These are phyloP conservation scores for Bathelium albidoporum DNA, from an alignment of 495 filamentous ascomycete genomes.

Conservation along the genomic window DNA sequence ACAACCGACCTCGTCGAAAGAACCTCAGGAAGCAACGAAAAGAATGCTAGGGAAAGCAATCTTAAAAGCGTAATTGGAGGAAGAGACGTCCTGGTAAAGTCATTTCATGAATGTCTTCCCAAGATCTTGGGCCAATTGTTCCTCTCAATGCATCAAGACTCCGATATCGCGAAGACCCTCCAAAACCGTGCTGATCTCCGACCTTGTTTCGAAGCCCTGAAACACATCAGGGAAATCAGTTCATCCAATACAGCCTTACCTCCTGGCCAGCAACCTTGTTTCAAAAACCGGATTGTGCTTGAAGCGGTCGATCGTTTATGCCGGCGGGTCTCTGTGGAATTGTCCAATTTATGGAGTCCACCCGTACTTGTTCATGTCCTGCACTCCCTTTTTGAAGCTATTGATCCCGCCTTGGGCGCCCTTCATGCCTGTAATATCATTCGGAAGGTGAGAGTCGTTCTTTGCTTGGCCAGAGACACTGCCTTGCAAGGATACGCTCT, in stretches of 20 bases:
- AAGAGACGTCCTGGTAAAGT: slow-evolving; percentile 17
- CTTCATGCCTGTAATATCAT: slow-evolving; percentile 78
- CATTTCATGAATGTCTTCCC: slow-evolving; percentile 59
- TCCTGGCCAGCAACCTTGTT: slow-evolving; percentile 73
- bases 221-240: slow-evolving; percentile 54
- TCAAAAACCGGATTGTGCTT: slow-evolving; percentile 63
- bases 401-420: slow-evolving; percentile 80
- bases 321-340: slow-evolving; percentile 53
- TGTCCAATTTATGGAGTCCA: slow-evolving; percentile 63
- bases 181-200: slow-evolving; percentile 49
- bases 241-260: slow-evolving; percentile 51
- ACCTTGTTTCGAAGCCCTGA: slow-evolving; percentile 51
- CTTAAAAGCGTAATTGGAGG: slow-evolving; percentile 54
- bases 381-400: slow-evolving; percentile 64
- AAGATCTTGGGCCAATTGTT: slow-evolving; percentile 67
- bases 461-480: slow-evolving; percentile 62
- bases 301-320: slow-evolving; percentile 69
- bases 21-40: too few species aligned
- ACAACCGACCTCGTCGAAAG: slow-evolving; percentile 59
- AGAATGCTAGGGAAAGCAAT: slow-evolving; percentile 38
- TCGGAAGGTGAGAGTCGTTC: slow-evolving; percentile 70
- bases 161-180: slow-evolving; percentile 64
- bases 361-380: slow-evolving; percentile 63
- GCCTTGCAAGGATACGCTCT: slow-evolving; percentile 70
- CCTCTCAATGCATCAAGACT: slow-evolving; percentile 57